Conservation (phyloP, 164 flowering plant genomes). For the Magnolia kwangsiensis region DNA sequence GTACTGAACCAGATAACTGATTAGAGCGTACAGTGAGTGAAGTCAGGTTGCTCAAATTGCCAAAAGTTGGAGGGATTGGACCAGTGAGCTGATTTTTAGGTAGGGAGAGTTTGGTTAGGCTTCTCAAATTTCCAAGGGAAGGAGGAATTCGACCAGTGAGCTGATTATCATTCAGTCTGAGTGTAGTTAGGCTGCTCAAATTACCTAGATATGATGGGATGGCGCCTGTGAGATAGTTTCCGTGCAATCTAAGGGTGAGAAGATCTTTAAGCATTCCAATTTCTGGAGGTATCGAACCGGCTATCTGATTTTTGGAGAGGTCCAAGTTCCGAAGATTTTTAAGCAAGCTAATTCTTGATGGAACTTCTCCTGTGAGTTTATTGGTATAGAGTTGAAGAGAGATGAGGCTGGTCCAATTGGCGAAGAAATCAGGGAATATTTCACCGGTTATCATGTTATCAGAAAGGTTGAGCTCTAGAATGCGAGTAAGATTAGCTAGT, state of each 20-base stretch:
- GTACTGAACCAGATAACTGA: not conserved
- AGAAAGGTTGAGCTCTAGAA: constrained; percentile 19
- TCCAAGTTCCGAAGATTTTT: not conserved
- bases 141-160: not conserved
- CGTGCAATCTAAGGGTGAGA: not conserved
- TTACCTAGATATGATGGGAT: not conserved
- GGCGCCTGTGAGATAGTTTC: not conserved
- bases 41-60: not conserved
- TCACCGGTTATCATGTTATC: constrained; percentile 16
- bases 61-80: not conserved
- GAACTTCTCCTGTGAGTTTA: constrained; percentile 16
- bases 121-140: not conserved
- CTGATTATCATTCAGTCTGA: not conserved
- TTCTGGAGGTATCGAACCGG: constrained; percentile 22
- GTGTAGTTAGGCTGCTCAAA: not conserved
- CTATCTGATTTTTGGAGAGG: not conserved
- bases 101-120: not conserved
- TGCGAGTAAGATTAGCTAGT: constrained; percentile 23
- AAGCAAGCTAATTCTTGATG: constrained; percentile 21
- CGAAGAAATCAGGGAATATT: constrained; percentile 14
- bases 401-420: constrained; percentile 13
- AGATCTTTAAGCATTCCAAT: constrained; percentile 20
- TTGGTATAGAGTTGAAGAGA: constrained; percentile 11
- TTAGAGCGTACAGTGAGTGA: not conserved
- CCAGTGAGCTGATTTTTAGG: not conserved